These are phyloP conservation scores for Colletotrichum magnum DNA, from an alignment of 2,329 filamentous ascomycete genomes.

Conservation along the genomic window DNA sequence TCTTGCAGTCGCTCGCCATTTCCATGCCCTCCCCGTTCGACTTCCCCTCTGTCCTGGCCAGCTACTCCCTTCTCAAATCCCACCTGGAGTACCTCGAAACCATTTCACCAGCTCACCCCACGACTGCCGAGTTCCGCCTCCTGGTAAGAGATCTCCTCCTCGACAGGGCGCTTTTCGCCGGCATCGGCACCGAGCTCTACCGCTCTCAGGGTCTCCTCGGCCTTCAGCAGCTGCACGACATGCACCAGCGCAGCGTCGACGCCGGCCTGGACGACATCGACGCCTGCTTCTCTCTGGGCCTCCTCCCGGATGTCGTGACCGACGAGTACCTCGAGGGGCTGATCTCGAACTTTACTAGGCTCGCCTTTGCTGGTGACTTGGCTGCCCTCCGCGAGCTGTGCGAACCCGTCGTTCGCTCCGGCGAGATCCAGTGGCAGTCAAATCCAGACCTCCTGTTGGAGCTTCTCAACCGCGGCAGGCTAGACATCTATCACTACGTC, in stretches of 20 bases:
- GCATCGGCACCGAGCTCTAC: constrained; percentile 44
- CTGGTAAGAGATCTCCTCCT: constrained; percentile 46
- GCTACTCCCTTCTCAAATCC: constrained; percentile 45
- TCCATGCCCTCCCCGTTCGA: constrained; percentile 49
- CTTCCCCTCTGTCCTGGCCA: constrained; percentile 44
- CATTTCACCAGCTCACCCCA: constrained; percentile 32
- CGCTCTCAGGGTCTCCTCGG: constrained; percentile 38
- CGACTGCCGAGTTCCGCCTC: constrained; percentile 46
- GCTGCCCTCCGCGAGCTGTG: constrained; percentile 45
- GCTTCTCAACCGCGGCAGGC: constrained; percentile 44
- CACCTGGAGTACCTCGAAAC: constrained; percentile 38
- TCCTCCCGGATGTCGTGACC: constrained; percentile 41
- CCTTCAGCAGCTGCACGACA: constrained; percentile 46
- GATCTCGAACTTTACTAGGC: constrained; percentile 42
- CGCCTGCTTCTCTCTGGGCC: constrained; percentile 46
- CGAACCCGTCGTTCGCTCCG: constrained; percentile 47
- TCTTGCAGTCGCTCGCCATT: constrained; percentile 57
- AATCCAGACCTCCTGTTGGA: constrained; percentile 44
- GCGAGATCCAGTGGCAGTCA: constrained; percentile 45
- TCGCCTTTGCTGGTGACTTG: constrained; percentile 45
- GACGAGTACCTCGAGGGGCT: constrained; percentile 42
- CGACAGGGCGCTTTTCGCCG: constrained; percentile 47
- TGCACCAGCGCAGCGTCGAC: constrained; percentile 46
- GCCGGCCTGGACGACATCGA: constrained; percentile 47
- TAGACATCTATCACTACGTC: constrained; percentile 48